Evolutionary conservation across 2,329 filamentous ascomycete species (phyloP).

Genomic region (Xylariales sp.): DNA sequence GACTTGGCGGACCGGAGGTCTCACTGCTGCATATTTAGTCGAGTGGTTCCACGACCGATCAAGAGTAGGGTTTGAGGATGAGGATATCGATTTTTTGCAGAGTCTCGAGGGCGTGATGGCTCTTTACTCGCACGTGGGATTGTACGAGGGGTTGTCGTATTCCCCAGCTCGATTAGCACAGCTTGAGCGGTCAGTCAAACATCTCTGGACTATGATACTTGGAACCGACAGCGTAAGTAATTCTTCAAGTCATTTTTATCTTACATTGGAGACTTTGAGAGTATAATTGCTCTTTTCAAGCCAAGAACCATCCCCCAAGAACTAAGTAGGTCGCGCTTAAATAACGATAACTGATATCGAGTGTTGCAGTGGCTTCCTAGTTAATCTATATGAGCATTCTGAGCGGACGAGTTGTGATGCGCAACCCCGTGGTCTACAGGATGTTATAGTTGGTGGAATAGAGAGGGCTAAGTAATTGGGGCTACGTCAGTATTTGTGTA

Average conservation of each 20-base stretch:
- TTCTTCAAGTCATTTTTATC: background rate
- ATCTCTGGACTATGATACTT: conserved; percentile 30
- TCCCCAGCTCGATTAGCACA: conserved; percentile 27
- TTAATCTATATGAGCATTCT: background rate
- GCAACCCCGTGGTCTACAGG: background rate
- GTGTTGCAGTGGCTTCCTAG: conserved; percentile 16
- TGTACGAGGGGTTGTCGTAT: conserved; percentile 20
- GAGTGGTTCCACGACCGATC: conserved; percentile 26
- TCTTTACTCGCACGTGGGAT: conserved; percentile 17
- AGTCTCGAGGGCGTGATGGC: conserved; percentile 31
- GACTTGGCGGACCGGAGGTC: conserved; percentile 21
- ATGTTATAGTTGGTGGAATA: background rate
- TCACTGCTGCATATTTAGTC: conserved; percentile 24
- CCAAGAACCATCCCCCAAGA: background rate
- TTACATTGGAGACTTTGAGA: background rate
- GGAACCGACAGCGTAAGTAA: conserved; percentile 16
- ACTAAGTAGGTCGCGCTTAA: background rate
- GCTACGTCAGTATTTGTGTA: background rate
- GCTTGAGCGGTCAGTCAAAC: conserved; percentile 22
- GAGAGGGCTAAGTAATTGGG: background rate
- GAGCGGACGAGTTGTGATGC: background rate
- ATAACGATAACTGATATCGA: background rate
- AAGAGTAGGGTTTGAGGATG: conserved; percentile 20
- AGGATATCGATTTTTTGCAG: conserved; percentile 28
- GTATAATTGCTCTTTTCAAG: background rate